Conservation (phyloP, 345 rosid genomes). For the Citrus reticulata region DNA sequence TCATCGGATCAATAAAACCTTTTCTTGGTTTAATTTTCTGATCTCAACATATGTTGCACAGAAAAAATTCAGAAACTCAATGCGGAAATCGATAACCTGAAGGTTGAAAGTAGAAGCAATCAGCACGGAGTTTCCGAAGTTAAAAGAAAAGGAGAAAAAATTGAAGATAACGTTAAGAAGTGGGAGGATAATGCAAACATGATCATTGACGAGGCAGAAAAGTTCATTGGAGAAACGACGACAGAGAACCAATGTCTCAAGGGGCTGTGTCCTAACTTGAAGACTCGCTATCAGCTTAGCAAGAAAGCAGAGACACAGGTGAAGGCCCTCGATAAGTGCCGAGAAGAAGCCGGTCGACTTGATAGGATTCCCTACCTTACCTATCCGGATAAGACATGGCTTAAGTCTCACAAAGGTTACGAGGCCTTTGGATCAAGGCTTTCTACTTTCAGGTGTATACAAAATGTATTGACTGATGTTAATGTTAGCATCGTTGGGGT, state of each 20-base stretch:
- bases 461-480: too few species aligned
- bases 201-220: too few species aligned
- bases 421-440: too few species aligned
- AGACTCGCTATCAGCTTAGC: not conserved
- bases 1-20: too few species aligned
- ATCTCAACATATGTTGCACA: too few species aligned
- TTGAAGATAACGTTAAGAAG: too few species aligned
- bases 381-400: not conserved
- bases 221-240: not conserved
- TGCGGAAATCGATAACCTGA: not conserved
- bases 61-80: not conserved
- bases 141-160: not conserved
- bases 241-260: slow-evolving; percentile 5
- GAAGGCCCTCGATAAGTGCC: too few species aligned
- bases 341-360: not conserved
- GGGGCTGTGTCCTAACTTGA: slow-evolving; percentile 13
- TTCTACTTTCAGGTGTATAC: too few species aligned
- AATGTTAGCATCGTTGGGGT: too few species aligned
- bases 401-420: not conserved
- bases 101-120: not conserved
- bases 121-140: not conserved
- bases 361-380: not conserved
- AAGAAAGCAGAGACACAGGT: too few species aligned
- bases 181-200: too few species aligned
- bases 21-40: too few species aligned